These are phyloP conservation scores for Thelephora ganbajun DNA, from an alignment of 768 basidiomycete genomes.

Conservation along the genomic window DNA sequence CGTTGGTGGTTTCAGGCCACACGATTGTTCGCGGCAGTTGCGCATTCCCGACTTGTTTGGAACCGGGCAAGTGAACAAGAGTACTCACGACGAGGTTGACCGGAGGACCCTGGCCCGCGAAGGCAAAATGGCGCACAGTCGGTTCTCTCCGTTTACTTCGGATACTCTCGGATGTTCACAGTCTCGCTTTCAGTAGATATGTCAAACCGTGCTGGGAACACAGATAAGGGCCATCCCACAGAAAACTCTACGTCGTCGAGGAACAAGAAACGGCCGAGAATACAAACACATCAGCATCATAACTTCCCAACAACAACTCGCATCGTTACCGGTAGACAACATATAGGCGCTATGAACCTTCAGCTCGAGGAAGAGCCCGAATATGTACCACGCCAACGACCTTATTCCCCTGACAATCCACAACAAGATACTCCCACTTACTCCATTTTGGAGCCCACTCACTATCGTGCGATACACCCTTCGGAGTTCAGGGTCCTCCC, in stretches of 20 bases:
- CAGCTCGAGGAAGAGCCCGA: not conserved
- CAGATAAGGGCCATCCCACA: too few species aligned
- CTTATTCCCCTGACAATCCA: not conserved
- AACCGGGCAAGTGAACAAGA: not conserved
- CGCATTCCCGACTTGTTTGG: not conserved
- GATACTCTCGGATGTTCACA: too few species aligned
- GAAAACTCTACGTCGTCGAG: too few species aligned
- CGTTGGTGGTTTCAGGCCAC: not conserved
- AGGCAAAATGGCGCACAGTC: too few species aligned
- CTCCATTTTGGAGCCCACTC: not conserved
- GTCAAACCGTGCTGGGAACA: too few species aligned
- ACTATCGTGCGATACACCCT: not conserved
- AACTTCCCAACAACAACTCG: not conserved
- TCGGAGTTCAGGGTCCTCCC: constrained; percentile 19
- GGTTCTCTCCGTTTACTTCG: too few species aligned
- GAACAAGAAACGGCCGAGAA: too few species aligned
- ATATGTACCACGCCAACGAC: not conserved
- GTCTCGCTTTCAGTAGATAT: too few species aligned
- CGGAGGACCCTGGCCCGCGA: too few species aligned
- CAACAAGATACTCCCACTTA: not conserved
- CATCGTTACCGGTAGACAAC: not conserved
- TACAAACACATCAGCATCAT: too few species aligned
- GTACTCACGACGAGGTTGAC: too few species aligned
- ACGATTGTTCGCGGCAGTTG: not conserved
- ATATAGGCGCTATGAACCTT: not conserved